Base-by-base conservation (phyloP, 169 alveolate species). In the Eimeria sp. region DNA sequence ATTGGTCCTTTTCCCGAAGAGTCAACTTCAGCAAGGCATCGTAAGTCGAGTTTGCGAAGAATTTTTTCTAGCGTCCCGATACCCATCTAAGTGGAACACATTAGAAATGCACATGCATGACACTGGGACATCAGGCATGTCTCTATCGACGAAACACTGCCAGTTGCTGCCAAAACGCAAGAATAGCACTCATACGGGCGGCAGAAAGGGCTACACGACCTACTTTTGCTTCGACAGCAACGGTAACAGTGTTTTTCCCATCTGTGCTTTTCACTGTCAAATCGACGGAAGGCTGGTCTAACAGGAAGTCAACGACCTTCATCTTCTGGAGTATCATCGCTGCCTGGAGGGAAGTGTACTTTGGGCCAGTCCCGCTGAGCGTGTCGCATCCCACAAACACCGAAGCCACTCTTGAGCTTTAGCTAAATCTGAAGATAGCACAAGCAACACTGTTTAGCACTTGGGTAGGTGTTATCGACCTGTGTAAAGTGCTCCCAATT, bases 291-390 rank as follows among this genome's bases (percentile, higher is more conserved):
- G 96, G 96, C 63, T 94, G 96, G 13, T 89, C 89, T 40, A 70
- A 58, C 27, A 94, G 94, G 51, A 76, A 94, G 88, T 94, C 82
- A 1, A 94, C 96, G 25, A 94, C 94, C 67, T 94, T 82, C 96
- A 83, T 67, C 89, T 94, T 94, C 87, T 82, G 63, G 30, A 94
- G 94, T 65, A 94, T 57, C 96, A 94, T 94, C 54, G 96, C 96
- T 10, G 96, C 96, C 93, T 94, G 96, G 34, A 94, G 80, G 47
- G 92, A 47, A 47, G 96, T 94, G 89, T 94, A 94, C 93, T 94
- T 94, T 6, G 94, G 54, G 51, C 96, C 96, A n/a, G 96, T 58
- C 63, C 94, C 96, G 57, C 96, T 94, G 96, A 63, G 83, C 47
- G 72, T 65, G 82, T 16, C 76, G 67, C 91, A 83, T 18, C 88